Evolutionary conservation across 2,329 filamentous ascomycete species (phyloP).

Genomic region (Ustilaginoidea virens): DNA sequence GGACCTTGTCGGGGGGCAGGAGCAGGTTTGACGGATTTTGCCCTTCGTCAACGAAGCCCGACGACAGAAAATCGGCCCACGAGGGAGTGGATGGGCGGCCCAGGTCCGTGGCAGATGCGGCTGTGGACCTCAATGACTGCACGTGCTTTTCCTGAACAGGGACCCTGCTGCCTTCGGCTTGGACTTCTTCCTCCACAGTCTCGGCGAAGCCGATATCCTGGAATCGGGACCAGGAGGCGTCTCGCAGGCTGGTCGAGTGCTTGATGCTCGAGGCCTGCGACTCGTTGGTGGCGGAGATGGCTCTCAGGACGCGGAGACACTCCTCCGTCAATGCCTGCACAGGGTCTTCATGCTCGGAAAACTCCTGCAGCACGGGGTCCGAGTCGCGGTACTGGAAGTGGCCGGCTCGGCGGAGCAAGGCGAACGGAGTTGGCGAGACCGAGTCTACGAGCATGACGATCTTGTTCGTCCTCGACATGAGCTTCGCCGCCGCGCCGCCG

Average conservation of each 20-base stretch:
- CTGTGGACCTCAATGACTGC: conserved; percentile 44
- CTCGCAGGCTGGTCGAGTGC: conserved; percentile 56
- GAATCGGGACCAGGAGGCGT: conserved; percentile 93
- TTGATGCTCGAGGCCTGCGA: conserved; percentile 58
- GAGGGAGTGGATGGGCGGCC: conserved; percentile 87
- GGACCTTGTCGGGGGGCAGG: conserved; percentile 78
- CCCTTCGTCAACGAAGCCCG: conserved; percentile 74
- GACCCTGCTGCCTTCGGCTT: conserved; percentile 37
- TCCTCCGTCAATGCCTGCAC: conserved; percentile 81
- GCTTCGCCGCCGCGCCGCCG: conserved; percentile 55
- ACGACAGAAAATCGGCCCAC: conserved; percentile 94
- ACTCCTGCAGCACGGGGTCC: conserved; percentile 69
- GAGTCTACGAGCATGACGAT: conserved; percentile 95
- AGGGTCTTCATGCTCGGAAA: conserved; percentile 80
- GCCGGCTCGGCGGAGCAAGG: conserved; percentile 75
- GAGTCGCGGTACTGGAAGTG: conserved; percentile 92
- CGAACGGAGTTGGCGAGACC: conserved; percentile 88
- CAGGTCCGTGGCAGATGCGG: conserved; percentile 52
- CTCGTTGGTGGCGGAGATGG: conserved; percentile 79
- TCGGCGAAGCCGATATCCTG: conserved; percentile 86
- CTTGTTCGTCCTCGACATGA: conserved; percentile 70
- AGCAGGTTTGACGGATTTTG: conserved; percentile 51
- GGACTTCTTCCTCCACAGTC: conserved; percentile 52
- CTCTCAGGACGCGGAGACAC: conserved; percentile 76
- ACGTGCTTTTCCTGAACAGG: conserved; percentile 22